Evolutionary conservation across 2,329 filamentous ascomycete genomes (phyloP).

Genomic region (Zymoseptoria pseudotritici): DNA sequence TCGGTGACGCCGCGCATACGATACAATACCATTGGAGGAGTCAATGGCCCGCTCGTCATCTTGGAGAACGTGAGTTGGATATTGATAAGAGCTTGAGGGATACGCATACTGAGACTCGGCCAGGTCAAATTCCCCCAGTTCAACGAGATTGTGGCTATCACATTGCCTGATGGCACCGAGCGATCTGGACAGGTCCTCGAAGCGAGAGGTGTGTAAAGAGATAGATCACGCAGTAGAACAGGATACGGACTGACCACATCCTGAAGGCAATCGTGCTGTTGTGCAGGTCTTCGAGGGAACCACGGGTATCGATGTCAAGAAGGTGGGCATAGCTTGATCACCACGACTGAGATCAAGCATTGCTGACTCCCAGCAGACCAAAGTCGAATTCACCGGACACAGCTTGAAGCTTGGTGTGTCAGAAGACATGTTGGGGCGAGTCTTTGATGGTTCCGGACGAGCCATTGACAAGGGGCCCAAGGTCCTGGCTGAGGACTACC

Average conservation of each 20-base stretch:
- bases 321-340: constrained; percentile 41
- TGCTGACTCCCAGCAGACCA: constrained; percentile 54
- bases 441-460: constrained; percentile 96
- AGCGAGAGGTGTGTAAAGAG: constrained; percentile 66
- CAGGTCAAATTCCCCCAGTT: constrained; percentile 96
- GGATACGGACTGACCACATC: constrained; percentile 6
- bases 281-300: constrained; percentile 99
- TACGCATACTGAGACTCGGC: constrained; percentile 8
- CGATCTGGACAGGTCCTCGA: constrained; percentile 94
- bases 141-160: constrained; percentile 96
- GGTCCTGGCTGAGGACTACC: constrained; percentile 93
- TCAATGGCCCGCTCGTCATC: constrained; percentile 96
- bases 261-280: constrained; percentile 76
- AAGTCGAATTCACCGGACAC: constrained; percentile 93
- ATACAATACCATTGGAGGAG: constrained; percentile 97
- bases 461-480: constrained; percentile 99
- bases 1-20: constrained; percentile 64
- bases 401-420: constrained; percentile 98
- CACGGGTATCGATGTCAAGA: constrained; percentile 96
- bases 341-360: background rate
- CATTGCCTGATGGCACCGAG: constrained; percentile 88
- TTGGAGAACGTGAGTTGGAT: constrained; percentile 73
- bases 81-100: background rate
- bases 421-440: constrained; percentile 98
- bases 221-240: background rate